Evolutionary conservation across 1,284 basidiomycete genomes (phyloP).

Genomic region (Lentinus polychrous): DNA sequence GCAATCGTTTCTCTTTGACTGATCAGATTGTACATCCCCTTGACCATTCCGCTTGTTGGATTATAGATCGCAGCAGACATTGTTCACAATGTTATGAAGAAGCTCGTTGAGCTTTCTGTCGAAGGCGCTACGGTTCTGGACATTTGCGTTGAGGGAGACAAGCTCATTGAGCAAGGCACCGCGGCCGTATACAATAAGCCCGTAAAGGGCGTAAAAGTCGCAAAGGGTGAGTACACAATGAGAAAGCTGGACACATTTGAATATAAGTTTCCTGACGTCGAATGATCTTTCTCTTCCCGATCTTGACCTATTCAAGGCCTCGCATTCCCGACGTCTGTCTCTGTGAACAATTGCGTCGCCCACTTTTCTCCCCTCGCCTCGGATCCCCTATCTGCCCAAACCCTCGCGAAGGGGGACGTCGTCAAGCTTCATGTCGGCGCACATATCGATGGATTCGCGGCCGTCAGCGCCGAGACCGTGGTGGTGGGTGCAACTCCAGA

Average conservation of each 20-base stretch:
- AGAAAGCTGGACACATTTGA: neutral
- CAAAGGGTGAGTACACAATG: slow-evolving; percentile 73
- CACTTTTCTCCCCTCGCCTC: slow-evolving; percentile 81
- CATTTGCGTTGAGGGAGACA: slow-evolving; percentile 89
- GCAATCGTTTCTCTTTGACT: neutral
- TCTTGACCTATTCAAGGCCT: slow-evolving; percentile 50
- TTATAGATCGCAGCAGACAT: slow-evolving; percentile 85
- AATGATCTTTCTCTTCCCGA: neutral
- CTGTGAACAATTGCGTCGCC: slow-evolving; percentile 85
- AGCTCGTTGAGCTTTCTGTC: slow-evolving; percentile 68
- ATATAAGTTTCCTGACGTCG: neutral
- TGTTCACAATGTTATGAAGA: slow-evolving; percentile 80
- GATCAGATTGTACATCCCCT: neutral
- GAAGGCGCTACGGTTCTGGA: slow-evolving; percentile 88
- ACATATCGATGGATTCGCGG: slow-evolving; percentile 93
- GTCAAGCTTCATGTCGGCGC: slow-evolving; percentile 96
- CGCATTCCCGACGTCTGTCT: slow-evolving; percentile 91
- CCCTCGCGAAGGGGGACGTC: slow-evolving; percentile 83
- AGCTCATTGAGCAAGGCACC: slow-evolving; percentile 82
- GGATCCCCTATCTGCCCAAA: slow-evolving; percentile 58
- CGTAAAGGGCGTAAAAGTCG: slow-evolving; percentile 80
- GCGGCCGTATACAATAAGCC: slow-evolving; percentile 86
- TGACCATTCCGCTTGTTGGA: neutral
- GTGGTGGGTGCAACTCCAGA: slow-evolving; percentile 72
- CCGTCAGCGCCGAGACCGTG: slow-evolving; percentile 87